Conservation (phyloP, 2,329 filamentous ascomycete species). For the Nannizziopsis barbatae region DNA sequence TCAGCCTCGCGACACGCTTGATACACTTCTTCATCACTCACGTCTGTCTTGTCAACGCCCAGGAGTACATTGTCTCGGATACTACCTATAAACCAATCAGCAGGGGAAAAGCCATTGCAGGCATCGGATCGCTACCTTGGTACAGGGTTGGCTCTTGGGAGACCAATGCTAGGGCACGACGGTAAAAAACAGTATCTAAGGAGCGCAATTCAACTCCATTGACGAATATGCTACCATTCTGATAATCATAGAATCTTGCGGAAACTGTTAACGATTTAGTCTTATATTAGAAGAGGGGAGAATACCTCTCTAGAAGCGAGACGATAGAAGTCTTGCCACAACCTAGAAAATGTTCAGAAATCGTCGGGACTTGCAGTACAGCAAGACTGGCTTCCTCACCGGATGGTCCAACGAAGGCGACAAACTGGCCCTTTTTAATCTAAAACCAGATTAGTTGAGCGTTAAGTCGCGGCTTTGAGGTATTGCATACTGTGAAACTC, state of each 20-base stretch:
- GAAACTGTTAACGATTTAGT: no score
- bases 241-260: constrained; percentile 17
- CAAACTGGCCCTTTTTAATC: constrained; percentile 33
- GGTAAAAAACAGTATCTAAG: constrained; percentile 24
- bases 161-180: constrained; percentile 26
- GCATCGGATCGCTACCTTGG: constrained; percentile 23
- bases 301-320: constrained; percentile 36
- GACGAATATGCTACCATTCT: constrained; percentile 29
- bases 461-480: no score
- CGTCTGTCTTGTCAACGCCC: constrained; percentile 30
- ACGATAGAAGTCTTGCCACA: constrained; percentile 38
- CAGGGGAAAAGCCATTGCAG: not conserved
- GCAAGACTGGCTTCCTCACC: constrained; percentile 16
- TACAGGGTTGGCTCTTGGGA: constrained; percentile 38
- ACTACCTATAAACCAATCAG: constrained; percentile 13
- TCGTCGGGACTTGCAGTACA: not conserved
- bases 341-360: constrained; percentile 16
- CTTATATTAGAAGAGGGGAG: no score
- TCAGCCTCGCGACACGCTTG: constrained; percentile 43
- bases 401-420: constrained; percentile 39
- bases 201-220: constrained; percentile 24
- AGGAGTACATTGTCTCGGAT: constrained; percentile 40
- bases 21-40: constrained; percentile 33
- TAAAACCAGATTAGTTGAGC: not conserved
- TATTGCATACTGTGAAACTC: constrained; percentile 19